Base-by-base conservation (phyloP, 805 yeast genomes). In the Yarrowia sp. region DNA sequence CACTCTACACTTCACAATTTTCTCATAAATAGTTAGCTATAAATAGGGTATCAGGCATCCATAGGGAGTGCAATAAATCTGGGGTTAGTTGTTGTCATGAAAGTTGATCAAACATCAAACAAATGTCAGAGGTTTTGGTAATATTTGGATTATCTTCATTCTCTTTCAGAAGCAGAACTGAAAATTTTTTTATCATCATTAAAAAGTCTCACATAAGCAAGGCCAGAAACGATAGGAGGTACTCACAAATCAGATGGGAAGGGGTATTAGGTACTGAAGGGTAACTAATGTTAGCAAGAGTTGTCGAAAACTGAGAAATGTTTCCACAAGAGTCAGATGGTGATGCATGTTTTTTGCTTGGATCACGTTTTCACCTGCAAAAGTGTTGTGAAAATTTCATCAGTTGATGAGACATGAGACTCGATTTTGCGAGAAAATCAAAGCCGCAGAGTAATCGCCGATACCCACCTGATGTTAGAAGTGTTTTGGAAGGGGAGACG, bases 111-210 rank as follows among this genome's bases (percentile, higher is more conserved):
- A 43, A 16, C 52, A 36, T 12, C 42, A 35, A 16, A 35, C 16
- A 10, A 14, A 32, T 36, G 42, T 65, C 61, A 61, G 69, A 67
- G 52, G 69, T 64, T 68, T 43, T 68, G 50, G 69, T 49, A 53
- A 42, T 19, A 71, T 53, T 38, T 63, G 81, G 14, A 85, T 84
- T 89, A 84, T 90, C 95, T 90, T 90, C 96, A 86, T 82, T 78
- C 79, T 83, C 85, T 85, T 84, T 91, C 97, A 91, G 97, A 91
- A 91, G 97, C 97, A 91, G 97, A 91, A 91, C 97, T 91, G 97
- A 90, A 73, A 75, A 76, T 74, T 79, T 80, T 19, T 80, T 59
- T 85, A 79, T 88, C 92, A 89, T 89, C 92, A 87, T 81, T 71
- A 73, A 74, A 73, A 74, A 80, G 49, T 50, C 67, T 53, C 59